Evolutionary conservation across 2,329 filamentous ascomycete genomes (phyloP), one percentile per base, ranked within the genome.

Genomic region (Diaporthe vexans): DNA sequence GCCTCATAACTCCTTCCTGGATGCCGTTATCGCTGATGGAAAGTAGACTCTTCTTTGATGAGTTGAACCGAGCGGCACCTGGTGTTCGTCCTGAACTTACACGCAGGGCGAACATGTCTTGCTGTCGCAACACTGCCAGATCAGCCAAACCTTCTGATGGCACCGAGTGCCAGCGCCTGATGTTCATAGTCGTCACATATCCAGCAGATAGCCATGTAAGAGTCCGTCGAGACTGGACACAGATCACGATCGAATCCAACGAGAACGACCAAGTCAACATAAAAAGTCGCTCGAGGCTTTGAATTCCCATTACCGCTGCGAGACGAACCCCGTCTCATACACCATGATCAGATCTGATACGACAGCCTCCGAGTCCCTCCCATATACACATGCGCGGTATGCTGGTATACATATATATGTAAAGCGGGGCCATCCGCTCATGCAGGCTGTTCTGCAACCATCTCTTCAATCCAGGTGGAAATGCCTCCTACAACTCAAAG

Each of bases 311-410:
- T 67, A 52, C 48, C 63, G 63, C 63, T 68, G 33, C 48, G 29
- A 54, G 48, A 68, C 26, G 21, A 19, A n/a, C 37, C 48, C 15
- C 29, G 48, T 68, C 63, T 54, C 48, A 5, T 2, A 43, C 33
- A 54, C 29, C 29, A 48, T 54, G 37, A 40, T 2, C n/a, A 68
- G 40, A 19, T 19, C 40, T 19, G 24, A 21, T 68, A 24, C 10
- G 48, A 33, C 46, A 54, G 9, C 63, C 13, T 17, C 4, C 11
- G 10, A 13, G 46, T 21, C 33, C 63, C 48, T 40, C 48, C 63
- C 48, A 68, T 68, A 68, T 68, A 68, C 48, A 68, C 63, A 54
- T 54, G 63, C 48, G 33, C 21, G 46, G 46, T 52, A 67, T 29
- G 37, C n/a, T n/a, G n/a, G n/a, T 43, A 43, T 43, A 43, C 40